Percentiles rank a stretch among this genome's conserved stretches.
phyloP scores from a whole-genome alignment of 495 filamentous ascomycete species.

The Podospora bellae-mahoneyi region DNA sequence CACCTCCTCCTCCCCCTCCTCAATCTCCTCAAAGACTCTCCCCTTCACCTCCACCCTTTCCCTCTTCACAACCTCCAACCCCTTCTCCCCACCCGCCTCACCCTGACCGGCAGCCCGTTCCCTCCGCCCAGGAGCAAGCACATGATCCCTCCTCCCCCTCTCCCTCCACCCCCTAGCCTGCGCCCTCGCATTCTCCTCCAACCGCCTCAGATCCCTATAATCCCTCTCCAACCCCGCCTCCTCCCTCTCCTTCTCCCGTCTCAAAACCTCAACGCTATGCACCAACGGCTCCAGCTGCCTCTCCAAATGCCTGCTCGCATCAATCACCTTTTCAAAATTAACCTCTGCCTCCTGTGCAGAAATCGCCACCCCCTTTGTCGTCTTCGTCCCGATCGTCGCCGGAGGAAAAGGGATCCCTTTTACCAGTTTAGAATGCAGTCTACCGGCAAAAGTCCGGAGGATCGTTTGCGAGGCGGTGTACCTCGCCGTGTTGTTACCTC shows the following conservation, averaged over 20 bases:
- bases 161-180: conserved; percentile 39
- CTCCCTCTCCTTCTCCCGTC: conserved; percentile 39
- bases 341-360: conserved; percentile 38
- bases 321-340: conserved; percentile 43
- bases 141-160: conserved; percentile 38
- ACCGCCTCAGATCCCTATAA: conserved; percentile 35
- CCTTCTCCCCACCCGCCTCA: conserved; percentile 8
- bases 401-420: conserved; percentile 47
- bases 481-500: conserved; percentile 30
- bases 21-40: conserved; percentile 9
- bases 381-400: conserved; percentile 8
- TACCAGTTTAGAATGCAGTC: conserved; percentile 36
- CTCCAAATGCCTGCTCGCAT: conserved; percentile 36
- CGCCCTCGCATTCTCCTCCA: conserved; percentile 40
- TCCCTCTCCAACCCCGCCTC: conserved; percentile 39
- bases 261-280: conserved; percentile 44
- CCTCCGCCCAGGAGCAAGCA: conserved; percentile 36
- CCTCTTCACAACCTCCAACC: conserved; percentile 23
- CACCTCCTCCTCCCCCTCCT: conserved; percentile 30
- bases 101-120: background rate
- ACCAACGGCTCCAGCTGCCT: conserved; percentile 42
- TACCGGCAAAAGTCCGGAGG: conserved; percentile 33
- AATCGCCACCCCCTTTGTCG: background rate
- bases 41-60: conserved; percentile 32
- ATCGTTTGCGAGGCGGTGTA: conserved; percentile 38